These are phyloP conservation scores for Saxophila tyrrhenica DNA, from an alignment of 495 filamentous ascomycete species.

Conservation along the genomic window DNA sequence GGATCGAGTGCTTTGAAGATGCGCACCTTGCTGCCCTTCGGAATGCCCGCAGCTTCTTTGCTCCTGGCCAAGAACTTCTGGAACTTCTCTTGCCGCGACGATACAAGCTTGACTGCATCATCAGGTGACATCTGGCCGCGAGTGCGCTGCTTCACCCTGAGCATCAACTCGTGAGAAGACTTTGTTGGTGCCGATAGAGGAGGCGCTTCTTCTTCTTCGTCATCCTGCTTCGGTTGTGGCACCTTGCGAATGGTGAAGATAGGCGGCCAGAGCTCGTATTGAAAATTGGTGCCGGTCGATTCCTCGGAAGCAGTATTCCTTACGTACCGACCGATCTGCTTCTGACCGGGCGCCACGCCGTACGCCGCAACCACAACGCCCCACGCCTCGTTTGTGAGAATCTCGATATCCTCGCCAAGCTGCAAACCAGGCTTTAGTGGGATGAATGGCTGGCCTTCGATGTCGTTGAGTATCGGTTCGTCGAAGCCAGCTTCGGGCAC, in stretches of 20 bases:
- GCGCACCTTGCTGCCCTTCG: conserved; percentile 59
- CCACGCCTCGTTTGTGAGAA: conserved; percentile 72
- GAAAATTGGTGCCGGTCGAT: conserved; percentile 46
- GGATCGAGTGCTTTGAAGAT: conserved; percentile 59
- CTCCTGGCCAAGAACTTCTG: conserved; percentile 62
- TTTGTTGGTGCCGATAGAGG: neutral
- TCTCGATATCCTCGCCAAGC: conserved; percentile 57
- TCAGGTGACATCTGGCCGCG: conserved; percentile 39
- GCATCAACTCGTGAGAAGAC: neutral
- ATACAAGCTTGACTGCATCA: conserved; percentile 48
- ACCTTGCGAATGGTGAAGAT: conserved; percentile 80
- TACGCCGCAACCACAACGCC: conserved; percentile 72
- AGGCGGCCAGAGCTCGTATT: conserved; percentile 76
- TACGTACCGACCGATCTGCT: conserved; percentile 61
- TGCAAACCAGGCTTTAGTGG: conserved; percentile 61
- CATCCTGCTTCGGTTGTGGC: conserved; percentile 2
- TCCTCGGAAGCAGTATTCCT: conserved; percentile 56
- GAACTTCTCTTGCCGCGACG: conserved; percentile 54
- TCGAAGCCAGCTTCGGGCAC: conserved; percentile 18
- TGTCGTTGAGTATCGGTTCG: conserved; percentile 36
- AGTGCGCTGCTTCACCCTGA: conserved; percentile 37
- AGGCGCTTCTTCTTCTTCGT: neutral
- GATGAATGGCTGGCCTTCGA: conserved; percentile 52
- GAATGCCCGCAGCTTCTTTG: conserved; percentile 54
- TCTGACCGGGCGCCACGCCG: conserved; percentile 56